These are phyloP conservation scores for Rubus parviflorus DNA, from an alignment of 306 rosid species.

Conservation along the genomic window DNA sequence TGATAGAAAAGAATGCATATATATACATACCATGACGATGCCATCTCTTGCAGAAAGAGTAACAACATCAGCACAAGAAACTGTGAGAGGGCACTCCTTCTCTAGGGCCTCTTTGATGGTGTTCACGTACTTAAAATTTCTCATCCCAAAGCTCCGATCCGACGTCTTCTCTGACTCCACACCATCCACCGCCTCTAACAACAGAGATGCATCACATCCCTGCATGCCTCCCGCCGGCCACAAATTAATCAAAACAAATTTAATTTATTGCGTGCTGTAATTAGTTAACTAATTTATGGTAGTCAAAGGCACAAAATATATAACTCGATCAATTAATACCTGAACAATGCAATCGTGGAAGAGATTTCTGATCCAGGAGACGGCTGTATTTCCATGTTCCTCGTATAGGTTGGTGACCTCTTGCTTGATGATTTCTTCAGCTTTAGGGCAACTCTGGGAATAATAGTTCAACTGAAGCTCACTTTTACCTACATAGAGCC, in stretches of 20 bases:
- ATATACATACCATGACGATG: constrained; percentile 48
- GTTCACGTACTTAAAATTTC: constrained; percentile 72
- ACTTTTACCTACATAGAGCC: constrained; percentile 45
- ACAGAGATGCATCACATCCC: constrained; percentile 87
- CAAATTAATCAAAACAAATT: neutral
- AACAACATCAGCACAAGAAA: constrained; percentile 87
- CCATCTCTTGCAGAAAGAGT: constrained; percentile 88
- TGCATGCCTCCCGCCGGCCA: constrained; percentile 12
- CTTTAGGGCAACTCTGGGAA: constrained; percentile 65
- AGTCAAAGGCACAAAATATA: neutral
- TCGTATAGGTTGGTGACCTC: constrained; percentile 59
- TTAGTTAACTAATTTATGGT: neutral
- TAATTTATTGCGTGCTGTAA: neutral
- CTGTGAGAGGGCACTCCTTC: constrained; percentile 58
- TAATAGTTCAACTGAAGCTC: constrained; percentile 62
- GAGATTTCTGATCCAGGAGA: constrained; percentile 90
- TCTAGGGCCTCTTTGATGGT: constrained; percentile 73
- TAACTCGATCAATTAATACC: constrained; percentile 36
- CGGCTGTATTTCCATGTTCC: constrained; percentile 81
- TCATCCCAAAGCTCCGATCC: constrained; percentile 71
- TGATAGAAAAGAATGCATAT: neutral
- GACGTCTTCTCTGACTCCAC: constrained; percentile 66
- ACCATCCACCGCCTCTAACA: constrained; percentile 40
- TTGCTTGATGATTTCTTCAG: constrained; percentile 74
- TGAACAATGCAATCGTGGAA: constrained; percentile 86